Base-by-base conservation (phyloP, 495 filamentous ascomycete genomes). In the Penicillium tannophilum region DNA sequence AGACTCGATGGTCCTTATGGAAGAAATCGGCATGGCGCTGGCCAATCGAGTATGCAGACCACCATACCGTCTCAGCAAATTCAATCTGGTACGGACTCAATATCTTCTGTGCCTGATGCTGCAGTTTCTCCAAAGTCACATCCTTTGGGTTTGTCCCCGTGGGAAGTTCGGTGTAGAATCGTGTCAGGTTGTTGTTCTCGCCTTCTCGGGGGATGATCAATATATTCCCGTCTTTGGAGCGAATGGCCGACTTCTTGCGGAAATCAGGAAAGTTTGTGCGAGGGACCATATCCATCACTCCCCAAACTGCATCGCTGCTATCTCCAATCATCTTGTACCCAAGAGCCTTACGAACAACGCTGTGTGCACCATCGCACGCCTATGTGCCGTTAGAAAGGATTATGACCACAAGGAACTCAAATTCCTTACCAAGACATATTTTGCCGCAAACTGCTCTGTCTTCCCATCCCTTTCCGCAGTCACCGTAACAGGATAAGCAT, bases 191-290 rank as follows among this genome's bases (percentile, higher is more conserved):
- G 63, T 82, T 80, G 47, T 35, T 71, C 7, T 73, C 86, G 59
- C 85, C 86, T 56, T 90, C 88, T 19, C 89, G 81, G 1, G 89
- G 89, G 33, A 92, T 88, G 28, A 90, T 79, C 78, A 92, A 82
- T 49, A 92, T 68, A 33, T 81, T 86, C 9, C 88, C 89, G 1
- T 72, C 68, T 17, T 76, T 64, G 8, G 80, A 82, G 39, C 82
- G 79, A 54, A 87, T 83, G 1, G 89, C 93, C 57, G 86, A 85
- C 54, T 84, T 79, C 68, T 81, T 85, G 49, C 88, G 78, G 83
- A 94, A 84, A 86, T 96, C 90, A 5, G 91, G 92, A 72, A 93
- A 96, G 63, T 86, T 73, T 1, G 91, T 93, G 6, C 75, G 78
- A 6, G 89, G 86, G 33, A 88, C 83, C 58, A 90, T 79, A 59